Evolutionary conservation across 225 moss, liverwort and hornwort genomes (phyloP).

Genomic region (Bryum argenteum): DNA sequence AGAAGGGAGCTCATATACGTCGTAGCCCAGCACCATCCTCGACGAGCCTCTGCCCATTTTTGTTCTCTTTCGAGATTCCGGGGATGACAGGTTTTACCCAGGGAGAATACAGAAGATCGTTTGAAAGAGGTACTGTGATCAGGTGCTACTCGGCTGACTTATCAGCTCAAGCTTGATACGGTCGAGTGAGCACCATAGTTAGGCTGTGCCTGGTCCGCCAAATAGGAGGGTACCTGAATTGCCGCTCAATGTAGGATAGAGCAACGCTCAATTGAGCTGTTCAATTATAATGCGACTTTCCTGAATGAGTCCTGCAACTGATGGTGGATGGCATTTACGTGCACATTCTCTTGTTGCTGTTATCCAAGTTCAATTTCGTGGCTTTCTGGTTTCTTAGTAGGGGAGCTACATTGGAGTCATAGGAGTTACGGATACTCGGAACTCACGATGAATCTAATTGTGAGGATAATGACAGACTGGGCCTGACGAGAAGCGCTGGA

Average conservation of each 20-base stretch:
- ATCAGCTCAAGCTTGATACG: constrained; percentile 42
- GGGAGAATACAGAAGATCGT: constrained; percentile 16
- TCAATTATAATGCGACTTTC: constrained; percentile 21
- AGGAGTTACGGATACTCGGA: constrained; percentile 18
- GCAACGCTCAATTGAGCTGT: constrained; percentile 24
- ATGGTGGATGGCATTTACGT: constrained; percentile 4
- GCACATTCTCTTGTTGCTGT: neutral
- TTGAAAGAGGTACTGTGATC: constrained; percentile 23
- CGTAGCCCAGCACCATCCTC: constrained; percentile 28
- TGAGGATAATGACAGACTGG: constrained; percentile 23
- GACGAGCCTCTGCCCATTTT: constrained; percentile 27
- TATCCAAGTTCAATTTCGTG: constrained; percentile 16
- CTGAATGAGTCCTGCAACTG: constrained; percentile 11
- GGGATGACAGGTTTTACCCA: constrained; percentile 24
- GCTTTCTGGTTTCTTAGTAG: constrained; percentile 10
- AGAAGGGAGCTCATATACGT: constrained; percentile 18
- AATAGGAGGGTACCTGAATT: constrained; percentile 28
- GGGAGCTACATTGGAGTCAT: constrained; percentile 16
- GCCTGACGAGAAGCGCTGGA: constrained; percentile 15
- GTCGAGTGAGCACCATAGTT: constrained; percentile 31
- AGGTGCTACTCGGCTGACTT: constrained; percentile 34
- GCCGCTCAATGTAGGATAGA: constrained; percentile 26
- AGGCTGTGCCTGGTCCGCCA: constrained; percentile 22
- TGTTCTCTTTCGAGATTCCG: constrained; percentile 20
- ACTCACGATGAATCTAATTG: constrained; percentile 25